Evolutionary conservation across 31 red algal species (phyloP).

Genomic region (Bonnemaisonia californica): DNA sequence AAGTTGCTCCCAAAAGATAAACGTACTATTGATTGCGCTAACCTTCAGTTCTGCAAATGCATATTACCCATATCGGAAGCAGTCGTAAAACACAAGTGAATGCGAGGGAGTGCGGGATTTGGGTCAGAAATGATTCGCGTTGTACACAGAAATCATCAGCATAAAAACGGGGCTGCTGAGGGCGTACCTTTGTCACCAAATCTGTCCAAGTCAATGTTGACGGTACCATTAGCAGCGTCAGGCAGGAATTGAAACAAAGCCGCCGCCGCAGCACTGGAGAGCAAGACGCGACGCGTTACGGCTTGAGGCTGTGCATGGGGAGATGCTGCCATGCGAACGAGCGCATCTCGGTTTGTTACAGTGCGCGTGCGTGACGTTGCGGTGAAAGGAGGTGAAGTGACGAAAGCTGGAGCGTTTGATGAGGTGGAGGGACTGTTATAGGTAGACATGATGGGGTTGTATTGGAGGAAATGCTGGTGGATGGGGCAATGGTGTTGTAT

Average conservation of each 20-base stretch:
- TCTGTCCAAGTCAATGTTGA: constrained; percentile 64
- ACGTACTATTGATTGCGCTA: constrained; percentile 84
- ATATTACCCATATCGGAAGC: too few relatives aligned
- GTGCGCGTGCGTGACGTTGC: neutral
- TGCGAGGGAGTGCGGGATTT: neutral
- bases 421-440: too few relatives aligned
- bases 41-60: constrained; percentile 69
- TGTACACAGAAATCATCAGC: too few relatives aligned
- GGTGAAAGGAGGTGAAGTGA: neutral
- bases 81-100: too few relatives aligned
- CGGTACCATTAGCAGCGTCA: constrained; percentile 25
- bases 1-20: too few relatives aligned
- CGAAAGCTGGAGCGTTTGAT: neutral
- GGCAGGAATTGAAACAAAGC: constrained; percentile 5
- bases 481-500: too few relatives aligned
- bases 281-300: constrained; percentile 15
- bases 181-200: constrained; percentile 76
- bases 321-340: neutral
- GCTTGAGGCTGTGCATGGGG: neutral
- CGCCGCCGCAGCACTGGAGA: constrained; percentile 7
- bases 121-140: neutral
- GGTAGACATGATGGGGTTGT: too few relatives aligned
- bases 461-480: too few relatives aligned
- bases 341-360: too few relatives aligned
- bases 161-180: neutral